Percentiles rank a stretch among this genome's conserved stretches.
Evolutionary conservation across 2,329 filamentous ascomycete genomes (phyloP).

Genomic region (Talaromyces sp.): DNA sequence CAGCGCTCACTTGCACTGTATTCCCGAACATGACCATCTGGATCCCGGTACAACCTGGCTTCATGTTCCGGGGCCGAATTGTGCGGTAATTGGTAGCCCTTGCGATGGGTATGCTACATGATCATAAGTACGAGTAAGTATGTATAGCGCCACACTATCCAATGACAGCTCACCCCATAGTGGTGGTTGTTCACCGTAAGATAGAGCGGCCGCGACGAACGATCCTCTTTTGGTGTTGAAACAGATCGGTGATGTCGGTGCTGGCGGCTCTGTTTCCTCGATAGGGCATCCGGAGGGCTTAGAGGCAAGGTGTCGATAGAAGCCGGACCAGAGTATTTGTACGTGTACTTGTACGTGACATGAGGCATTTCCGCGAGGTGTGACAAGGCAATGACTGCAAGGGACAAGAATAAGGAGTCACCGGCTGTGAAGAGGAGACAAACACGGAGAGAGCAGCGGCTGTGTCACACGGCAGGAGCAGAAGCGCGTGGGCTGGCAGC

Average conservation of each 20-base stretch:
- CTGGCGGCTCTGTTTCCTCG: not conserved
- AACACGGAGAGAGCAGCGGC: not conserved
- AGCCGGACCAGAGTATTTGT: constrained; percentile 1
- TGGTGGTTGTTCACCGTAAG: constrained; percentile 4
- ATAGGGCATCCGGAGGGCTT: not conserved
- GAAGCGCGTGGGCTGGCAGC: not conserved
- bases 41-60: not conserved
- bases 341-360: constrained; percentile 5
- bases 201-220: constrained; percentile 1
- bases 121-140: not conserved
- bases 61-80: not conserved
- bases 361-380: constrained; percentile 3
- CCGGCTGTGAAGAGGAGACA: not conserved
- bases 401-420: not conserved
- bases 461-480: not conserved
- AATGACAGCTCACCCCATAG: constrained; percentile 1
- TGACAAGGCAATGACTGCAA: not conserved
- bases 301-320: not conserved
- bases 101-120: not conserved
- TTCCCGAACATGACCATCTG: not conserved
- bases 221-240: not conserved
- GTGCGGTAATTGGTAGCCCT: not conserved
- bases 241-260: constrained; percentile 1
- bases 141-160: not conserved
- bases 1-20: not conserved